Percentiles rank a stretch among this genome's conserved stretches.
phyloP scores from a whole-genome alignment of 495 filamentous ascomycete species.

The Achaetomiella virescens region DNA sequence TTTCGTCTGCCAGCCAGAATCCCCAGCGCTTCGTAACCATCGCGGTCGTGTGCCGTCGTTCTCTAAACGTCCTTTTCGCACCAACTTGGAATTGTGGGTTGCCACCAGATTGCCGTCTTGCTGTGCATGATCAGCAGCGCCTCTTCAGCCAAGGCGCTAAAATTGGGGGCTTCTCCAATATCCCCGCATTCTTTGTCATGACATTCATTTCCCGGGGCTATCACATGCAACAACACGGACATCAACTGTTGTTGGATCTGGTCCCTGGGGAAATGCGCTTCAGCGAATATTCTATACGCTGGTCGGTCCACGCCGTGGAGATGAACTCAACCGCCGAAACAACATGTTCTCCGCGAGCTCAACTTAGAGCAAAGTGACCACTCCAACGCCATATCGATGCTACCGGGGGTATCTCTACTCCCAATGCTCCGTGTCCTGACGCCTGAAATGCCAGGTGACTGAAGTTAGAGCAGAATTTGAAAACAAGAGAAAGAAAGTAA shows the following conservation, averaged over 20 bases:
- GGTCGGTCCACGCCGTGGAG: no score
- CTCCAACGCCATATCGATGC: neutral
- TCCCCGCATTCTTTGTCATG: constrained; percentile 12
- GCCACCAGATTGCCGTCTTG: no score
- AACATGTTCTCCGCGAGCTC: no score
- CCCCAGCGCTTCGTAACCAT: no score
- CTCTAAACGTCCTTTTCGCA: no score
- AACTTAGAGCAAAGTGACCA: neutral
- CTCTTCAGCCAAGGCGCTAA: neutral
- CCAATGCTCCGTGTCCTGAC: neutral
- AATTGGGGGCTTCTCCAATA: constrained; percentile 9
- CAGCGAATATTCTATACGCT: no score
- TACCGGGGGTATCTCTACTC: neutral
- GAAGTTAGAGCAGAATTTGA: neutral
- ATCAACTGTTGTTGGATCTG: neutral
- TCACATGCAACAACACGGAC: neutral
- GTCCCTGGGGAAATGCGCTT: no score
- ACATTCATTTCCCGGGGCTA: constrained; percentile 9
- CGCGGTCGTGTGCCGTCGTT: no score
- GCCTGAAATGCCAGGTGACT: neutral
- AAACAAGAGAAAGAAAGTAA: neutral
- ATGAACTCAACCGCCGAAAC: no score
- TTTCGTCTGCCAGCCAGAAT: no score
- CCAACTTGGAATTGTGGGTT: no score
- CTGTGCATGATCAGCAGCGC: neutral